Conservation (phyloP, 2,329 filamentous ascomycete species). For the Myriosclerotinia scirpicola region DNA sequence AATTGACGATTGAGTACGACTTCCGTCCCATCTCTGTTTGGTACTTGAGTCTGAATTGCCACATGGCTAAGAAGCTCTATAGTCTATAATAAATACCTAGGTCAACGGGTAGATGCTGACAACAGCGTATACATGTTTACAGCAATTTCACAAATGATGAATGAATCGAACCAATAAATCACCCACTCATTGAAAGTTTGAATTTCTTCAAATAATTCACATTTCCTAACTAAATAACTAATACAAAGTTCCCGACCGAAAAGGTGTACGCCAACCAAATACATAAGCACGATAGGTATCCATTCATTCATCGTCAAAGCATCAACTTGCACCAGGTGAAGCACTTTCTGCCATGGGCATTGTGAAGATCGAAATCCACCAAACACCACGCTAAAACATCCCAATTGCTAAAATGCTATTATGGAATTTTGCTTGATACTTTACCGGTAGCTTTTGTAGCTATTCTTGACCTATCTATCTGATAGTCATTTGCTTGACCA, state of each 20-base stretch:
- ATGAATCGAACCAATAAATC: background rate
- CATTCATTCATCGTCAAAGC: slow-evolving; percentile 38
- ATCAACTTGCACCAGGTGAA: slow-evolving; percentile 43
- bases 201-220: background rate
- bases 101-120: too few species aligned
- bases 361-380: slow-evolving; percentile 44
- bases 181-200: background rate
- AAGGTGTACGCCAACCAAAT: slow-evolving; percentile 10
- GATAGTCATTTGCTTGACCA: slow-evolving; percentile 95
- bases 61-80: background rate
- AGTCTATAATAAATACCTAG: background rate
- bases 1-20: background rate
- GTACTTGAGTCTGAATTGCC: background rate
- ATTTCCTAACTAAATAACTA: slow-evolving; percentile 17
- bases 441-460: slow-evolving; percentile 37
- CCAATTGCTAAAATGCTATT: slow-evolving; percentile 47
- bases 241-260: slow-evolving; percentile 21
- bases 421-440: slow-evolving; percentile 40
- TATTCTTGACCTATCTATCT: slow-evolving; percentile 53
- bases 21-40: background rate
- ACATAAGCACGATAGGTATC: slow-evolving; percentile 20
- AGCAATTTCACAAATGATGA: background rate
- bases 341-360: slow-evolving; percentile 52
- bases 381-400: slow-evolving; percentile 54
- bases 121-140: background rate